Evolutionary conservation across 75 land plant species (phyloP).

Genomic region (Cupressus sempervirens): DNA sequence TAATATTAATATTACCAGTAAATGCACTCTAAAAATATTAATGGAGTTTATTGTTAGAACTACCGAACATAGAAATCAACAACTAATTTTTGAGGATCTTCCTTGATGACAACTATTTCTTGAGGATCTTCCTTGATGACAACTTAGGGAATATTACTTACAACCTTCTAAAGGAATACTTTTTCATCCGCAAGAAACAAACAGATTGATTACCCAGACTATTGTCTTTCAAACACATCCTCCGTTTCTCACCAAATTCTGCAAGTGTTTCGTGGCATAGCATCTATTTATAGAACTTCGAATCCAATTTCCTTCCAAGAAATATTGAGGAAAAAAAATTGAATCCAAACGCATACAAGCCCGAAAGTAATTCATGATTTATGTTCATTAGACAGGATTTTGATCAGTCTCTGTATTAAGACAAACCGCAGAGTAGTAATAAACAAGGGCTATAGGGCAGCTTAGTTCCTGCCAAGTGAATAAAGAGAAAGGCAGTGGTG

Average conservation of each 20-base stretch:
- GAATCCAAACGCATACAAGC: not conserved
- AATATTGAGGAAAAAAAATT: not conserved
- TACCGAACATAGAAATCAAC: not conserved
- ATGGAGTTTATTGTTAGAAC: not conserved
- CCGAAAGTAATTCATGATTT: not conserved
- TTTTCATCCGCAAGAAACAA: not conserved
- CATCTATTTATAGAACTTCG: not conserved
- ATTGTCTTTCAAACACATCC: not conserved
- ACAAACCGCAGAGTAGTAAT: not conserved
- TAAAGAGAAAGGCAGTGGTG: no score
- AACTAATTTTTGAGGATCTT: no score
- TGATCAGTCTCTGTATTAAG: not conserved
- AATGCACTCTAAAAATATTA: no score
- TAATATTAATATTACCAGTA: no score
- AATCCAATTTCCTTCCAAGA: not conserved
- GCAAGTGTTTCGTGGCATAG: not conserved
- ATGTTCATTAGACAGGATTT: not conserved
- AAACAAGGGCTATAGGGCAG: no score
- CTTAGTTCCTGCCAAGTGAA: no score
- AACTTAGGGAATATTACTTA: not conserved
- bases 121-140: not conserved
- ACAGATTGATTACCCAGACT: not conserved
- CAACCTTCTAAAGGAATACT: not conserved
- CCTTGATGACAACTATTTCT: no score
- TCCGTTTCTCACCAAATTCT: not conserved